Evolutionary conservation across 768 basidiomycete genomes (phyloP).

Genomic region (Peribolospora baueri): DNA sequence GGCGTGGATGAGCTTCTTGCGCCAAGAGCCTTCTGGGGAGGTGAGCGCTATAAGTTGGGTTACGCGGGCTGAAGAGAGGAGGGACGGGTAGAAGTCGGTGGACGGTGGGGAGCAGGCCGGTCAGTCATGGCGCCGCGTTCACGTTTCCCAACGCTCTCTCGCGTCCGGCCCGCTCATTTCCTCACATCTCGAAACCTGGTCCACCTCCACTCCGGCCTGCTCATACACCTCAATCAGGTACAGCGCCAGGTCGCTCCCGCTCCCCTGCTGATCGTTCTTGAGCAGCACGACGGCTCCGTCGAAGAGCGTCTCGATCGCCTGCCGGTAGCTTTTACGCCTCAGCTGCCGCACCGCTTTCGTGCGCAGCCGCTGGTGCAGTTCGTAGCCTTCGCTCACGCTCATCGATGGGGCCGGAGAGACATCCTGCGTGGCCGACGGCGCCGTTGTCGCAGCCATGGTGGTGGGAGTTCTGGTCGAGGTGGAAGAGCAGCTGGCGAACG

Average conservation of each 20-base stretch:
- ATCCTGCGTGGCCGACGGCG: no score
- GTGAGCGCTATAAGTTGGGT: slow-evolving; percentile 78
- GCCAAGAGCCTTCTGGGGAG: slow-evolving; percentile 56
- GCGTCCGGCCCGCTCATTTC: slow-evolving; percentile 1
- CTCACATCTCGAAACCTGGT: neutral
- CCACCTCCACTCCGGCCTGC: slow-evolving; percentile 31
- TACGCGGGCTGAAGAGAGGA: slow-evolving; percentile 17
- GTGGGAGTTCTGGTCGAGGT: no score
- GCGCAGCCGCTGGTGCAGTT: no score
- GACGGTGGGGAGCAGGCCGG: no score
- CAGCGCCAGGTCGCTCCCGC: slow-evolving; percentile 59
- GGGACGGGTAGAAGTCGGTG: no score
- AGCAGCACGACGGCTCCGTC: slow-evolving; percentile 66
- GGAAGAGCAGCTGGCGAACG: no score
- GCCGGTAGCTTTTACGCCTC: no score
- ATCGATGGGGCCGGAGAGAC: no score
- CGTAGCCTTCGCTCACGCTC: no score
- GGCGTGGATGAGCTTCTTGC: slow-evolving; percentile 68
- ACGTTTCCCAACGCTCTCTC: slow-evolving; percentile 9
- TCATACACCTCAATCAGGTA: slow-evolving; percentile 71
- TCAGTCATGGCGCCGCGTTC: neutral
- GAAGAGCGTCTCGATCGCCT: slow-evolving; percentile 80
- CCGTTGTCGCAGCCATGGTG: no score
- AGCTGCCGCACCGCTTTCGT: no score
- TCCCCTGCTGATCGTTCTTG: slow-evolving; percentile 67